Conservation (phyloP, 345 rosid species). For the Aquilaria yunnanensis region DNA sequence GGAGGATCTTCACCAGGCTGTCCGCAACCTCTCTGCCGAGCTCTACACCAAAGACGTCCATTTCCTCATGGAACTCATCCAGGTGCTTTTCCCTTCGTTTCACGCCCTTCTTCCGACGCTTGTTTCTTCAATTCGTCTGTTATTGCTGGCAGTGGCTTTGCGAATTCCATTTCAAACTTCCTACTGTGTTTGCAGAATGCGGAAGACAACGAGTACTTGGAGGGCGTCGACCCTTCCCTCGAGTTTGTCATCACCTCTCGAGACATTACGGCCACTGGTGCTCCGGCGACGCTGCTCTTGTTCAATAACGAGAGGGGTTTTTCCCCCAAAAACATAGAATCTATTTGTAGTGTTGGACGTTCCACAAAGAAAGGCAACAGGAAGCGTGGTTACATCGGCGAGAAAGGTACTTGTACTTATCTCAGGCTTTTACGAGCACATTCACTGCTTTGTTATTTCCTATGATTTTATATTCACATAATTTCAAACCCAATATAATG, state of each 20-base stretch:
- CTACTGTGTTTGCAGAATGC: conserved; percentile 43
- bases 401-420: conserved; percentile 44
- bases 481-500: too few species aligned
- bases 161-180: too few species aligned
- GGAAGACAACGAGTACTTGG: conserved; percentile 62
- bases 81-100: conserved; percentile 19
- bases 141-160: too few species aligned
- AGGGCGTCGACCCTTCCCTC: conserved; percentile 61
- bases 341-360: conserved; percentile 61
- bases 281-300: conserved; percentile 53
- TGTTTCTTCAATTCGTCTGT: neutral
- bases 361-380: conserved; percentile 68
- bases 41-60: conserved; percentile 67
- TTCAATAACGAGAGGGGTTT: conserved; percentile 74
- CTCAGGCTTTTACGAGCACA: too few species aligned
- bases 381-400: conserved; percentile 65
- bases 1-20: conserved; percentile 59
- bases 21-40: conserved; percentile 55
- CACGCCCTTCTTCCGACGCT: neutral
- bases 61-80: conserved; percentile 71
- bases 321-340: conserved; percentile 46
- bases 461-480: too few species aligned
- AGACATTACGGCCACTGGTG: conserved; percentile 66
- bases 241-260: conserved; percentile 63
- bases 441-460: too few species aligned